phyloP scores from a whole-genome alignment of 2,329 filamentous ascomycete species.

The Aspergillus sp. region DNA sequence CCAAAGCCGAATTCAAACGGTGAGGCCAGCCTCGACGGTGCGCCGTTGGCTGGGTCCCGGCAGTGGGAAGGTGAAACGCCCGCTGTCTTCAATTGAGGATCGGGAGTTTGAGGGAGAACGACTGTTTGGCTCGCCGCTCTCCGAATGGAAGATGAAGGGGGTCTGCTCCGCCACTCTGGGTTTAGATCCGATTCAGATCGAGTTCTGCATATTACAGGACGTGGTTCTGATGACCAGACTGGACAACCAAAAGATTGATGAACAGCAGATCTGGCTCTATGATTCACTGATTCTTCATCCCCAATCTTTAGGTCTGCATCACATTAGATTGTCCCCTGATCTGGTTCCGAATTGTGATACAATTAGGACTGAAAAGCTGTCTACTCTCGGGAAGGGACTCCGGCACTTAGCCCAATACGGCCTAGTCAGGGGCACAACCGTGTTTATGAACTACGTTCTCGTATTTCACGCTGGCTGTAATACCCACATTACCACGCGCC shows the following conservation, averaged over 20 bases:
- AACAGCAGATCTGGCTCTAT: background rate
- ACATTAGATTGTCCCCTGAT: too few relatives aligned
- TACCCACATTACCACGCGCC: background rate
- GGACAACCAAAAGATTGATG: background rate
- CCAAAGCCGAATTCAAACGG: background rate
- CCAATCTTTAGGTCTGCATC: too few relatives aligned
- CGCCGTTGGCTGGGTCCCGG: background rate
- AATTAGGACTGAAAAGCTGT: too few relatives aligned
- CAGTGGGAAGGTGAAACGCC: conserved; percentile 2
- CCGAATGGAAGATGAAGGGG: background rate
- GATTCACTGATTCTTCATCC: background rate
- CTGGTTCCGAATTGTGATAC: too few relatives aligned
- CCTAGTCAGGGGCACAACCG: conserved; percentile 19
- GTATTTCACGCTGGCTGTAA: background rate
- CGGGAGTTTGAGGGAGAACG: background rate
- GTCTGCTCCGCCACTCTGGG: background rate
- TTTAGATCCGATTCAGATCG: conserved; percentile 6
- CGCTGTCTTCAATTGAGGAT: background rate
- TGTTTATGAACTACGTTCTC: background rate
- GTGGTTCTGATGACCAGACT: background rate
- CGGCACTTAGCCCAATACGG: background rate
- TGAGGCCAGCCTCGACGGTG: background rate
- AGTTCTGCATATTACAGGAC: background rate
- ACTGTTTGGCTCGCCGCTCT: background rate
- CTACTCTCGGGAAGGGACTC: too few relatives aligned